These are phyloP conservation scores for Cytospora mali DNA, from an alignment of 2,329 filamentous ascomycete genomes.

Conservation along the genomic window DNA sequence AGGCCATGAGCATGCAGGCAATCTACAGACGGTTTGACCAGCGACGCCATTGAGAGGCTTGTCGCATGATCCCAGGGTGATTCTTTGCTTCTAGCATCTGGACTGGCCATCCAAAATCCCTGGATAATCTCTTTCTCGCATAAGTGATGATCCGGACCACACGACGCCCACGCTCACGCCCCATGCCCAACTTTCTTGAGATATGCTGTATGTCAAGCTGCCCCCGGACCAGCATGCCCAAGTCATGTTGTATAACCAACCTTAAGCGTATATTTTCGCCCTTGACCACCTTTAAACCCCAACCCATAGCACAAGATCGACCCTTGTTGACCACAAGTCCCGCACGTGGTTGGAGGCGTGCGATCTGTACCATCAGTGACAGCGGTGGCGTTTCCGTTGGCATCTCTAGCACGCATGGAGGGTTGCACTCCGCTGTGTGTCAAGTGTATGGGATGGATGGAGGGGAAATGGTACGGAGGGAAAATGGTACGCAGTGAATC, in stretches of 20 bases:
- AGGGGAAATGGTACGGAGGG: conserved; percentile 1
- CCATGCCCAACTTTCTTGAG: neutral
- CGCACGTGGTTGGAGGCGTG: conserved; percentile 24
- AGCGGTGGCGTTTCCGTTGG: neutral
- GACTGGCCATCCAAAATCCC: neutral
- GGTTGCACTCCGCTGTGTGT: conserved; percentile 18
- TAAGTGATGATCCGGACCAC: conserved; percentile 8
- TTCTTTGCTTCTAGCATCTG: conserved; percentile 10
- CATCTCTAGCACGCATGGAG: conserved; percentile 7
- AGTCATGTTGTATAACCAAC: conserved; percentile 6
- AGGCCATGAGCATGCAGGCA: conserved; percentile 11
- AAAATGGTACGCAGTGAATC: conserved; percentile 15
- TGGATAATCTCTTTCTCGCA: conserved; percentile 5
- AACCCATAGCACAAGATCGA: conserved; percentile 4
- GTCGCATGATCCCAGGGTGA: conserved; percentile 25
- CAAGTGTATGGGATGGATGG: conserved; percentile 6
- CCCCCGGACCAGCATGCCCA: neutral
- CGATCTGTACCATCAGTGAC: conserved; percentile 18
- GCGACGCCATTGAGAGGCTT: conserved; percentile 6
- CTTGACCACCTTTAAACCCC: neutral
- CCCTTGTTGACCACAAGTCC: neutral
- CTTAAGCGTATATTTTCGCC: neutral
- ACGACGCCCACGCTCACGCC: too few species aligned
- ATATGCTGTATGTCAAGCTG: neutral
- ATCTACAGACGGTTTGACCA: conserved; percentile 14